Evolutionary conservation across 805 yeast genomes (phyloP), one percentile per base, ranked within the genome.

Genomic region (Candida tibetensis): DNA sequence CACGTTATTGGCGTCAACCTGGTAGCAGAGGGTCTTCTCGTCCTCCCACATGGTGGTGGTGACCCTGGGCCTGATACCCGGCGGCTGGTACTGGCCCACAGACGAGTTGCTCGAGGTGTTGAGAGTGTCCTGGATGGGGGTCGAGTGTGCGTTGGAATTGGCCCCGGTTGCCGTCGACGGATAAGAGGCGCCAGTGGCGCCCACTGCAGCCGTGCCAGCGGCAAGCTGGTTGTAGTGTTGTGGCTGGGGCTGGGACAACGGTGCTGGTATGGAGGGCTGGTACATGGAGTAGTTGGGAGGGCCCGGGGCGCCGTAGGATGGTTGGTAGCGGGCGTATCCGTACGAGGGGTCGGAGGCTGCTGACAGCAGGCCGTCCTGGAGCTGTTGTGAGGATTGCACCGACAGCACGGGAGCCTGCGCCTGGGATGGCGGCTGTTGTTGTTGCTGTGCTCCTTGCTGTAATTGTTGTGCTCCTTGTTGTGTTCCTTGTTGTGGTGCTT

Each of bases 11-110:
- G 88, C 90, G 52, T 85, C 93, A 21, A 85, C 91, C 60, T 85
- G 93, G 65, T 85, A 85, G 56, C 93, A 85, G 36, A 85, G 61
- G 1, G 95, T 85, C 49, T 82, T 81, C 54, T 85, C 95, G 56
- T 85, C 95, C 55, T 85, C 93, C 95, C 95, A 85, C 76, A 82
- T 76, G n/a, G 93, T 85, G 16, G 93, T 84, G 36, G 89, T 82
- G 36, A 85, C 87, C 44, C 82, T 67, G 6, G 84, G 86, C 23
- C 83, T 52, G 39, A 69, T 58, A 2, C 72, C 72, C 2, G 72
- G 70, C 4, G 73, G 73, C 49, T 68, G 75, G 47, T 58, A 68
- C 43, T 66, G 74, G 30, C 73, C 74, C 34, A 66, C 71, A 5
- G 62, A 47, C 12, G 69, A 61, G 41, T 46, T 53, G 29, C 46